phyloP scores from a whole-genome alignment of 208 protist genomes.

The Acanthamoeba triangularis region DNA sequence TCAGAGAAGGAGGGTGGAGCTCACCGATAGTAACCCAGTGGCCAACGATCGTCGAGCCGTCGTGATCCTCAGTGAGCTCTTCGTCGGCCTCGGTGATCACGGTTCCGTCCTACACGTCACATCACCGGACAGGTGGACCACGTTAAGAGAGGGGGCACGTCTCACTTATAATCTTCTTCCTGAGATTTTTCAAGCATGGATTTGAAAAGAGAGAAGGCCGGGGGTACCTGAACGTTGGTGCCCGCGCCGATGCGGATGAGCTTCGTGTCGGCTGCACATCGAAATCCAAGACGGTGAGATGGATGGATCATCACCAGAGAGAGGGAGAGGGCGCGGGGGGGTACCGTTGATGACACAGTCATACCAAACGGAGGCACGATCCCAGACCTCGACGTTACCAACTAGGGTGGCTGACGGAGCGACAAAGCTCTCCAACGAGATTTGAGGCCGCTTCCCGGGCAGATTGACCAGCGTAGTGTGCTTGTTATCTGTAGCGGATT shows the following conservation, averaged over 20 bases:
- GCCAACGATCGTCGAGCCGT: slow-evolving; percentile 4
- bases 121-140: too few species aligned
- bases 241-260: background rate
- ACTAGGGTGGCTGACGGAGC: background rate
- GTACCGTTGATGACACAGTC: slow-evolving; percentile 20
- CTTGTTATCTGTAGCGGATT: background rate
- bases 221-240: slow-evolving; percentile 5
- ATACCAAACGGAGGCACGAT: slow-evolving; percentile 11
- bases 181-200: too few species aligned
- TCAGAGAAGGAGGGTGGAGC: background rate
- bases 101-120: background rate
- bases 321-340: background rate
- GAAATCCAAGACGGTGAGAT: background rate
- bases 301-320: background rate
- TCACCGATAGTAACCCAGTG: background rate
- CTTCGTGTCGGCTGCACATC: background rate
- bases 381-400: slow-evolving; percentile 11
- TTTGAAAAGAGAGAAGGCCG: too few species aligned
- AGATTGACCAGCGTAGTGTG: background rate
- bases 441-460: background rate
- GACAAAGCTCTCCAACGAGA: background rate
- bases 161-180: too few species aligned
- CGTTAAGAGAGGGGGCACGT: too few species aligned
- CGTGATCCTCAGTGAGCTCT: background rate
- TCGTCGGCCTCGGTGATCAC: slow-evolving; percentile 2